Evolutionary conservation across 371 early-diverging fungal genomes (phyloP).

Genomic region (Smittium culicis): DNA sequence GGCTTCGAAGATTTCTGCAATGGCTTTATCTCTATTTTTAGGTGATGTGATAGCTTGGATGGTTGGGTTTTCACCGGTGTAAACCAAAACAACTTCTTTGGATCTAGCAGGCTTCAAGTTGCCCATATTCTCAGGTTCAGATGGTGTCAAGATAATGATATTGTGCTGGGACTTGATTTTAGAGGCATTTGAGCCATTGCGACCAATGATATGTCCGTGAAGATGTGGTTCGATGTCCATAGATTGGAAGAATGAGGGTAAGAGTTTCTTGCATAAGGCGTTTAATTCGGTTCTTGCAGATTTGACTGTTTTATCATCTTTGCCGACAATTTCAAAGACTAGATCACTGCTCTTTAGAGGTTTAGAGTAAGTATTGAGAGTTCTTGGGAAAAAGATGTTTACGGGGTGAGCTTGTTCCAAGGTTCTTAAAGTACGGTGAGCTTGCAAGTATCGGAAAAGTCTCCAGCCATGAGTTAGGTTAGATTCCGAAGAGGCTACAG

Average conservation of each 20-base stretch:
- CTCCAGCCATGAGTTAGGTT: conserved; percentile 41
- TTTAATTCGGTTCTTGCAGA: conserved; percentile 39
- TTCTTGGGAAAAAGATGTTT: conserved; percentile 24
- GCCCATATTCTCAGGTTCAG: conserved; percentile 5
- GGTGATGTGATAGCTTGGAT: conserved; percentile 30
- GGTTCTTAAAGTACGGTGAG: conserved; percentile 49
- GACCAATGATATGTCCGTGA: conserved; percentile 62
- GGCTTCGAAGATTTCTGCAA: conserved; percentile 47
- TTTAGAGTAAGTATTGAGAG: neutral
- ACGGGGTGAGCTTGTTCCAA: conserved; percentile 42
- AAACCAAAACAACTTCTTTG: conserved; percentile 50
- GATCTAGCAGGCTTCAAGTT: conserved; percentile 9
- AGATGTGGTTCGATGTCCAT: conserved; percentile 64
- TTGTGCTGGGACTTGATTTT: neutral
- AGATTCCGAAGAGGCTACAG: conserved; percentile 33
- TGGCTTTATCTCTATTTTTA: conserved; percentile 35
- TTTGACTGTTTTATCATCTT: conserved; percentile 37
- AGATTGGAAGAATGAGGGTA: conserved; percentile 46
- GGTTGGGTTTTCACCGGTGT: conserved; percentile 40
- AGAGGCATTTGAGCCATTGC: conserved; percentile 59
- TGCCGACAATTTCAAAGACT: conserved; percentile 45
- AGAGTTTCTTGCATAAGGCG: conserved; percentile 31
- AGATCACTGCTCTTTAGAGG: conserved; percentile 16
- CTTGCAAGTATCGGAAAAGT: conserved; percentile 46
- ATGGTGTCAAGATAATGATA: conserved; percentile 4